Evolutionary conservation across 129 eudicot species (phyloP).

Genomic region (Helichrysum umbraculigerum): DNA sequence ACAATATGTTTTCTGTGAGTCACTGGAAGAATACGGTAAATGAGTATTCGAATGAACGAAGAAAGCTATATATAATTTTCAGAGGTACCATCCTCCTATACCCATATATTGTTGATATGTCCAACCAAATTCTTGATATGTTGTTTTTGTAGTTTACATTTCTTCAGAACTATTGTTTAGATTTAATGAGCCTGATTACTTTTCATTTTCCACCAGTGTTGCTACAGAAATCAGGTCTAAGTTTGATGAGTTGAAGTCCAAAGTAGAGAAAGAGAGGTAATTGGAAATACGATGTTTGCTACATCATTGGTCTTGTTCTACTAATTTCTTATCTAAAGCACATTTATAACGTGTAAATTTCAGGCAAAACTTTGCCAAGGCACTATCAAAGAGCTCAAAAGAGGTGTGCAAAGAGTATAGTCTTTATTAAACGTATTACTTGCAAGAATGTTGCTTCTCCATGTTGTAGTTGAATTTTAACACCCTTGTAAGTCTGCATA

Average conservation of each 20-base stretch:
- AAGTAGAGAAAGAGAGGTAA: constrained; percentile 96
- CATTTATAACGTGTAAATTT: constrained; percentile 10
- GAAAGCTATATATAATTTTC: background rate
- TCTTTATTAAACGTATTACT: constrained; percentile 15
- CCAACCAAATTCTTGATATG: background rate
- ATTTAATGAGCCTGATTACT: constrained; percentile 10
- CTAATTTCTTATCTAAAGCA: background rate
- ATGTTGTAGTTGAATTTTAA: constrained; percentile 20
- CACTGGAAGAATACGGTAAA: too few species aligned
- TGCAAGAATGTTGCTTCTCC: background rate
- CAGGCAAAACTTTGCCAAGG: constrained; percentile 93
- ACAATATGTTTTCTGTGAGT: background rate
- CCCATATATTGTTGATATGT: background rate
- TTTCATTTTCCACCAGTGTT: constrained; percentile 52
- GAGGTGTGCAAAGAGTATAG: constrained; percentile 57
- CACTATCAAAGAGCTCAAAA: constrained; percentile 89
- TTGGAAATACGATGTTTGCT: constrained; percentile 7
- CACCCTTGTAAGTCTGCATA: constrained; percentile 18
- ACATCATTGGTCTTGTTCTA: constrained; percentile 6
- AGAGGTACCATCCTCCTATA: background rate
- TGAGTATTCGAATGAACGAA: too few species aligned
- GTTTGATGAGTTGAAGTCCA: constrained; percentile 76
- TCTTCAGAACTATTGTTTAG: background rate
- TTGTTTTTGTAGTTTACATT: background rate
- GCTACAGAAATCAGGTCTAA: constrained; percentile 72